A percentile compares a stretch with the other conserved stretches of the same genome.
Evolutionary conservation across 2,329 filamentous ascomycete genomes (phyloP).

Genomic region (Dothideomycetes sp.): DNA sequence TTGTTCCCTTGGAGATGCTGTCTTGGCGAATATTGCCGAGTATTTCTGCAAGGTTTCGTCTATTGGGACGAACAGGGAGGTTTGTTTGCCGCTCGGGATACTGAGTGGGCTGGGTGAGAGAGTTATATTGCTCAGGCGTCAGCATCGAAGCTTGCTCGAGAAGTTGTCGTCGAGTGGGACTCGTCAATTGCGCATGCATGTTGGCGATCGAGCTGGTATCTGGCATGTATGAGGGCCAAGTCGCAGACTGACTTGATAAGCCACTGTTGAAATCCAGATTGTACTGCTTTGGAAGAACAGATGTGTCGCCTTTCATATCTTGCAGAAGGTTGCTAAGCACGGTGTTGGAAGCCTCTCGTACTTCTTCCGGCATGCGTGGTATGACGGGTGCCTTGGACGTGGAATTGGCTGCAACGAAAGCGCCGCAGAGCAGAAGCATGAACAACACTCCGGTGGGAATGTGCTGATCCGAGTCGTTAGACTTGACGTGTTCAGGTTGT

Average conservation of each 20-base stretch:
- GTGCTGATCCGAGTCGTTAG: slow-evolving; percentile 34
- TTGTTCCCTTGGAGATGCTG: slow-evolving; percentile 39
- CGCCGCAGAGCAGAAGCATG: slow-evolving; percentile 93
- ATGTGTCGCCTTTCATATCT: slow-evolving; percentile 30
- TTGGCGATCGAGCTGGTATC: slow-evolving; percentile 21
- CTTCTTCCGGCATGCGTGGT: slow-evolving; percentile 68
- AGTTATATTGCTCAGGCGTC: slow-evolving; percentile 79
- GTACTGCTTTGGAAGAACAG: neutral
- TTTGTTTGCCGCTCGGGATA: neutral
- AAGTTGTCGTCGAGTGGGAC: slow-evolving; percentile 70
- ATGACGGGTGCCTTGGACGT: slow-evolving; percentile 53
- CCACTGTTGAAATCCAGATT: neutral
- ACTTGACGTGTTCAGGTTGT: slow-evolving; percentile 17
- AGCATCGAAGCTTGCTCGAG: slow-evolving; percentile 81
- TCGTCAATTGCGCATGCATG: slow-evolving; percentile 35
- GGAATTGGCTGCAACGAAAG: slow-evolving; percentile 85
- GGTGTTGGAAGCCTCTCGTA: slow-evolving; percentile 65
- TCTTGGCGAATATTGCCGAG: slow-evolving; percentile 66
- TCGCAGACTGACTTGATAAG: slow-evolving; percentile 3
- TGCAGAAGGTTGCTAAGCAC: slow-evolving; percentile 74
- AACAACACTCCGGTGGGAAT: slow-evolving; percentile 76
- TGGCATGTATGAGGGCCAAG: slow-evolving; percentile 1
- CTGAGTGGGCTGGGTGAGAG: slow-evolving; percentile 42
- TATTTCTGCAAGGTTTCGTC: slow-evolving; percentile 69
- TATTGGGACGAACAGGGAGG: slow-evolving; percentile 43